phyloP scores from a whole-genome alignment of 257 asterid species.

The Rhazya stricta region DNA sequence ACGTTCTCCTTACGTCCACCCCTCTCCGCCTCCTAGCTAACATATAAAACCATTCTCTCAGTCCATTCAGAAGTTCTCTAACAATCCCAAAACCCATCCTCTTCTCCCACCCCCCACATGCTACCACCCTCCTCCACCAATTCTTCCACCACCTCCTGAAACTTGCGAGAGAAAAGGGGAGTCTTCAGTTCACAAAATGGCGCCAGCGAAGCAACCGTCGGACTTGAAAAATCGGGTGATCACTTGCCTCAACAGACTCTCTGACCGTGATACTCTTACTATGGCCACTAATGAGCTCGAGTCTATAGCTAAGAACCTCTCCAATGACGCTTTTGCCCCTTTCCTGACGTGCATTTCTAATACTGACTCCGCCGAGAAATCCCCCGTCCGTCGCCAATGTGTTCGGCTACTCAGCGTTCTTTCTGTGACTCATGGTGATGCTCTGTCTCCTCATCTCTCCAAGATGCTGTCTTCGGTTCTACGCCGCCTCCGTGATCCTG shows the following conservation, averaged over 20 bases:
- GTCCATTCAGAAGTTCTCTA: not conserved
- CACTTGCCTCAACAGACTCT: slow-evolving; percentile 56
- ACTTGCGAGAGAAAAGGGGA: not conserved
- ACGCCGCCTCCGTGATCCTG: slow-evolving; percentile 84
- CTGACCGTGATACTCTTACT: slow-evolving; percentile 77
- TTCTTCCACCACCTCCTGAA: not conserved
- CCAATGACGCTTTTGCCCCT: slow-evolving; percentile 49
- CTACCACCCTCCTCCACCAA: slow-evolving; percentile 17
- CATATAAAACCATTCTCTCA: slow-evolving; percentile 38
- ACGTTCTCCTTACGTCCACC: slow-evolving; percentile 25
- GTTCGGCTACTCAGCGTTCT: slow-evolving; percentile 60
- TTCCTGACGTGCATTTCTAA: slow-evolving; percentile 58
- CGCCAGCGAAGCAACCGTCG: slow-evolving; percentile 37
- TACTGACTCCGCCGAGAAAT: slow-evolving; percentile 67
- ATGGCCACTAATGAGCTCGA: slow-evolving; percentile 74
- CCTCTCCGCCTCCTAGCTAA: not conserved
- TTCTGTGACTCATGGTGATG: slow-evolving; percentile 73
- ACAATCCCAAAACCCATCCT: slow-evolving; percentile 1
- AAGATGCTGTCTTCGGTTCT: slow-evolving; percentile 61
- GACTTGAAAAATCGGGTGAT: slow-evolving; percentile 58
- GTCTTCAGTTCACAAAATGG: slow-evolving; percentile 21
- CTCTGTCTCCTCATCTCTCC: slow-evolving; percentile 56
- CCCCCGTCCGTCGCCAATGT: slow-evolving; percentile 90
- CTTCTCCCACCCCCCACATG: slow-evolving; percentile 21
- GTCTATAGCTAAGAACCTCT: slow-evolving; percentile 47